Percentiles rank a stretch among this genome's conserved stretches.
These are phyloP conservation scores for Ganoderma resinaceum DNA, from an alignment of 1,284 basidiomycete genomes.

Conservation along the genomic window DNA sequence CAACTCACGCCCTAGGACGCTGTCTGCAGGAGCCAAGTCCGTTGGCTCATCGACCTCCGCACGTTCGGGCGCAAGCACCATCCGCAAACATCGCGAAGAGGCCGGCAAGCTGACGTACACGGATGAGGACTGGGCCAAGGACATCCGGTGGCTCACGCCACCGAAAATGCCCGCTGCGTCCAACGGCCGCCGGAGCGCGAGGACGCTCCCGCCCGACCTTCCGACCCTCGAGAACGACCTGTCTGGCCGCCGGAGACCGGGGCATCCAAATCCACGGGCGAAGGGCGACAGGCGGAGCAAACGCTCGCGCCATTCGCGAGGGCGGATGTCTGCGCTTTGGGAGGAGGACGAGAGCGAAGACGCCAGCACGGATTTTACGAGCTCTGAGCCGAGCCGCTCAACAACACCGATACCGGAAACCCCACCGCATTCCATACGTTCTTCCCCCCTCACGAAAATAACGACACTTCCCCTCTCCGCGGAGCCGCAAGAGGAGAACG, in stretches of 20 bases:
- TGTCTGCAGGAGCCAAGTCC: conserved; percentile 25
- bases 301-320: conserved; percentile 30
- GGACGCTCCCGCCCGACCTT: conserved; percentile 34
- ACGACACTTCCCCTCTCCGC: conserved; percentile 21
- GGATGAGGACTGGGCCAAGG: conserved; percentile 67
- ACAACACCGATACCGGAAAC: conserved; percentile 37
- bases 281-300: conserved; percentile 33
- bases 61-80: conserved; percentile 20
- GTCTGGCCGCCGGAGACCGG: conserved; percentile 14
- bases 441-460: conserved; percentile 22
- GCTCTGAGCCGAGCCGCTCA: conserved; percentile 37
- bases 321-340: conserved; percentile 51
- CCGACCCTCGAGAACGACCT: conserved; percentile 25
- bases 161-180: conserved; percentile 40
- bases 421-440: conserved; percentile 25
- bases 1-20: conserved; percentile 27
- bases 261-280: conserved; percentile 27
- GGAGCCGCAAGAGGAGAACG: conserved; percentile 23
- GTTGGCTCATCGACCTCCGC: conserved; percentile 28
- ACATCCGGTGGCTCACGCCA: conserved; percentile 66
- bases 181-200: conserved; percentile 23
- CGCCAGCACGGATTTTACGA: conserved; percentile 36
- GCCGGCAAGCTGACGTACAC: conserved; percentile 43
- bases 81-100: conserved; percentile 41
- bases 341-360: conserved; percentile 51